Percentiles rank a stretch among this genome's conserved stretches.
Conservation (phyloP, 192 early-diverging fungal genomes). For the Gaertneriomyces sp. region DNA sequence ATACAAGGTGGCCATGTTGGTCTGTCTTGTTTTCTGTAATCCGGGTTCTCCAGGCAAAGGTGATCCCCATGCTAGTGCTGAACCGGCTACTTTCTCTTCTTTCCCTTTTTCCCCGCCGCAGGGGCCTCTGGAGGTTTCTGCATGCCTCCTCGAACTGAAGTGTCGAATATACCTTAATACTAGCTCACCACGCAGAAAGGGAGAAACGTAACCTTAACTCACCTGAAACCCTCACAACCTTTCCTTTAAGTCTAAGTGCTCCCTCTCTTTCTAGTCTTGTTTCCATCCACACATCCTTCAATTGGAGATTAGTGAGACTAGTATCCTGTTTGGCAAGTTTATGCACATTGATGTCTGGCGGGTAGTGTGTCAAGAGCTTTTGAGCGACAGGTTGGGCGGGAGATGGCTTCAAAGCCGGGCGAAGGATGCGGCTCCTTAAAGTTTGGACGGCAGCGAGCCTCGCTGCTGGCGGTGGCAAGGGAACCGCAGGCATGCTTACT, state of each 20-base stretch:
- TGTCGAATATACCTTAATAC: no score
- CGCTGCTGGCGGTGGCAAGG: slow-evolving; percentile 1
- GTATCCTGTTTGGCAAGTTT: slow-evolving; percentile 20
- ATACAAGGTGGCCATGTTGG: no score
- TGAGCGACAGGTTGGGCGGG: not conserved
- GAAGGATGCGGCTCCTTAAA: not conserved
- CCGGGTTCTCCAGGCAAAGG: no score
- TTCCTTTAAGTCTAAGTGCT: slow-evolving; percentile 13
- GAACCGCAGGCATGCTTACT: not conserved
- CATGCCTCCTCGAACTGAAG: no score
- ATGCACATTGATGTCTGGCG: slow-evolving; percentile 11
- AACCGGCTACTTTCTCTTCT: no score
- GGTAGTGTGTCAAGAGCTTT: slow-evolving; percentile 18
- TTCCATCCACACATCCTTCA: slow-evolving; percentile 18
- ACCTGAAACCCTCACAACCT: slow-evolving; percentile 21
- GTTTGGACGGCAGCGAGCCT: not conserved
- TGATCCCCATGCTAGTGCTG: no score
- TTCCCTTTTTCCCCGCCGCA: no score
- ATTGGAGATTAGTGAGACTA: not conserved
- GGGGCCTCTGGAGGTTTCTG: no score
- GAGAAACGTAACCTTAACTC: not conserved
- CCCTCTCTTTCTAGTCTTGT: slow-evolving; percentile 9
- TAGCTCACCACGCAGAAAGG: no score
- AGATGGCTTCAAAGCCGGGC: no score
- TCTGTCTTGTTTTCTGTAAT: no score